These are phyloP conservation scores for Chalciporus sphaerocephalus DNA, from an alignment of 768 basidiomycete genomes.

Conservation along the genomic window DNA sequence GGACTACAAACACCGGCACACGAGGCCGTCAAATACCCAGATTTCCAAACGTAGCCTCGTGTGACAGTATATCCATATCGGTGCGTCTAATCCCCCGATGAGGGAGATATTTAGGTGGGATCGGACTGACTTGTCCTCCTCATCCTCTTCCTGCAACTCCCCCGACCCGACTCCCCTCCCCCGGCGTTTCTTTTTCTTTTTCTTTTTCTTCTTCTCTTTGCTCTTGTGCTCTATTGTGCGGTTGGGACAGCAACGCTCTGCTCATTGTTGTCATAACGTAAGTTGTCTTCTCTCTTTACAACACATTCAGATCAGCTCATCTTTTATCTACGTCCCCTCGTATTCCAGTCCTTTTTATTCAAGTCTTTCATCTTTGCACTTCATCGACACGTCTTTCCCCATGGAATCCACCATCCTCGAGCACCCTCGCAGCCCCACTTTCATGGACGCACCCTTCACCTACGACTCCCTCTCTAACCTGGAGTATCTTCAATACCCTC, in stretches of 20 bases:
- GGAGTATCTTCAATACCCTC: constrained; percentile 69
- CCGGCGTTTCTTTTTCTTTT: constrained; percentile 36
- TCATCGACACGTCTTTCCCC: constrained; percentile 10
- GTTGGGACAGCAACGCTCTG: constrained; percentile 28
- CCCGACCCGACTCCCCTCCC: constrained; percentile 30
- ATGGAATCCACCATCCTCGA: constrained; percentile 52
- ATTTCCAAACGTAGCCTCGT: constrained; percentile 11
- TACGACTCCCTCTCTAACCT: constrained; percentile 45
- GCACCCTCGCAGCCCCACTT: constrained; percentile 47
- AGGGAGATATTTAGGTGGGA: constrained; percentile 32
- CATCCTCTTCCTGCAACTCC: constrained; percentile 23
- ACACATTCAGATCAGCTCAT: not conserved
- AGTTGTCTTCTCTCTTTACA: constrained; percentile 8
- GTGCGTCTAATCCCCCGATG: not conserved
- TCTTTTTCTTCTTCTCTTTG: constrained; percentile 20
- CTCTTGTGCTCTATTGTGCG: constrained; percentile 35
- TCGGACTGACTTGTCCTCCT: constrained; percentile 28
- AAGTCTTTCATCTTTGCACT: constrained; percentile 38
- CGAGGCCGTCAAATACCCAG: constrained; percentile 28
- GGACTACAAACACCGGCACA: constrained; percentile 33
- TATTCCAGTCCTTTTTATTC: constrained; percentile 32
- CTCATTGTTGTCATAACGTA: constrained; percentile 33
- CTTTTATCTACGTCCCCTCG: constrained; percentile 26
- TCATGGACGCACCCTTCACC: constrained; percentile 45
- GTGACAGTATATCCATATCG: constrained; percentile 12